Evolutionary conservation across 192 early-diverging fungal genomes (phyloP).

Genomic region (Linnemannia exigua): DNA sequence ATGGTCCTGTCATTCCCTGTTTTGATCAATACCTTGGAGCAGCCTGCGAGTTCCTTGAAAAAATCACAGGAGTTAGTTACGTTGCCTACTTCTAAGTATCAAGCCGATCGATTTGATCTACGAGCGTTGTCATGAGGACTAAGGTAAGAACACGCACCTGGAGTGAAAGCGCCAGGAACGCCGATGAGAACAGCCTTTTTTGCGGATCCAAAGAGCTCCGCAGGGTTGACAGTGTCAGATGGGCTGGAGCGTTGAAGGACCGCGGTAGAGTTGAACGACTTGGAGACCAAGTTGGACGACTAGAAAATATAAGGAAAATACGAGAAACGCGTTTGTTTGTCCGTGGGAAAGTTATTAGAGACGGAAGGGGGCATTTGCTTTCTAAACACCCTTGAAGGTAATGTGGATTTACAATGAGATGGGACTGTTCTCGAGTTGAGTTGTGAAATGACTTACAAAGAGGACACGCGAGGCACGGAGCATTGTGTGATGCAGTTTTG

Average conservation of each 20-base stretch:
- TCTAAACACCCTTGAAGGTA: no score
- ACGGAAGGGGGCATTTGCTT: no score
- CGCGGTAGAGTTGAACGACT: constrained; percentile 31
- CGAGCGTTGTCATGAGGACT: no score
- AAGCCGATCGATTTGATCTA: no score
- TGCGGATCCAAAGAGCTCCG: constrained; percentile 56
- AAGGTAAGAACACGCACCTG: constrained; percentile 27
- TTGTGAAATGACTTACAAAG: constrained; percentile 8
- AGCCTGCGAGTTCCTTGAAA: neutral
- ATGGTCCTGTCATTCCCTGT: neutral
- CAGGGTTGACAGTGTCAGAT: constrained; percentile 56
- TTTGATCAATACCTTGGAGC: constrained; percentile 39
- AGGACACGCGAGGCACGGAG: constrained; percentile 29
- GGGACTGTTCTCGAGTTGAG: neutral
- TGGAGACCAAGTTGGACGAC: constrained; percentile 30
- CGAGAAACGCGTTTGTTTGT: neutral
- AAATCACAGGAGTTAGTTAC: no score
- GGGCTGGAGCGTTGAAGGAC: constrained; percentile 59
- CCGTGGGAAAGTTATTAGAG: neutral
- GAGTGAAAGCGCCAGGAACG: constrained; percentile 59
- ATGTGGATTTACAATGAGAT: no score
- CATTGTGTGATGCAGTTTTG: neutral
- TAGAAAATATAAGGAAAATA: neutral
- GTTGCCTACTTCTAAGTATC: no score
- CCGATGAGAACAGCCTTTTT: constrained; percentile 62